Conservation (phyloP, 2,329 filamentous ascomycete genomes). For the Trichoderma cornu-damae region DNA sequence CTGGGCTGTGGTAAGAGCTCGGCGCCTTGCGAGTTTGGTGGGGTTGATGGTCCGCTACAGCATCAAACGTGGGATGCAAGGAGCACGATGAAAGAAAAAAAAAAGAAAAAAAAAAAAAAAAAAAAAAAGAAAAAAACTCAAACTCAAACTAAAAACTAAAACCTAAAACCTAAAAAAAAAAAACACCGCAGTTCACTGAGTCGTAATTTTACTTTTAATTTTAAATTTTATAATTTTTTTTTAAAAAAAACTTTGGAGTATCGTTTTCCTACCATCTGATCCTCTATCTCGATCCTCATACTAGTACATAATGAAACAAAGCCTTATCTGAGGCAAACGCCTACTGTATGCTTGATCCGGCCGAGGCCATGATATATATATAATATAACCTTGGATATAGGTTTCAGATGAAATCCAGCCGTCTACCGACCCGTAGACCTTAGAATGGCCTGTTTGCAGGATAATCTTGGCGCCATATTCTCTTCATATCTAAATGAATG, state of each 20-base stretch:
- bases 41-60: conserved; percentile 15
- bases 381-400: conserved; percentile 30
- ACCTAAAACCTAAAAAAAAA: too few relatives aligned
- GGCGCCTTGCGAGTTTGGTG: conserved; percentile 9
- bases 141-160: too few relatives aligned
- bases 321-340: conserved; percentile 31
- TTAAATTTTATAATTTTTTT: too few relatives aligned
- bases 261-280: background rate
- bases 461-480: conserved; percentile 40
- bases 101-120: too few relatives aligned
- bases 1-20: conserved; percentile 25
- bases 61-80: background rate
- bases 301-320: conserved; percentile 24
- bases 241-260: background rate
- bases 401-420: conserved; percentile 19
- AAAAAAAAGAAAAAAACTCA: too few relatives aligned
- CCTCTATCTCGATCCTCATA: conserved; percentile 12
- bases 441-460: conserved; percentile 33
- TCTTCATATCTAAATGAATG: conserved; percentile 40
- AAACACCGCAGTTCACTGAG: too few relatives aligned
- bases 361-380: conserved; percentile 30
- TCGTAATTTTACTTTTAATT: too few relatives aligned
- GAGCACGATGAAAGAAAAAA: background rate
- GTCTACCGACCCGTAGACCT: conserved; percentile 16
- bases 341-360: conserved; percentile 31